Base-by-base conservation (phyloP, 495 filamentous ascomycete genomes). In the Aspergillus homomorphus region DNA sequence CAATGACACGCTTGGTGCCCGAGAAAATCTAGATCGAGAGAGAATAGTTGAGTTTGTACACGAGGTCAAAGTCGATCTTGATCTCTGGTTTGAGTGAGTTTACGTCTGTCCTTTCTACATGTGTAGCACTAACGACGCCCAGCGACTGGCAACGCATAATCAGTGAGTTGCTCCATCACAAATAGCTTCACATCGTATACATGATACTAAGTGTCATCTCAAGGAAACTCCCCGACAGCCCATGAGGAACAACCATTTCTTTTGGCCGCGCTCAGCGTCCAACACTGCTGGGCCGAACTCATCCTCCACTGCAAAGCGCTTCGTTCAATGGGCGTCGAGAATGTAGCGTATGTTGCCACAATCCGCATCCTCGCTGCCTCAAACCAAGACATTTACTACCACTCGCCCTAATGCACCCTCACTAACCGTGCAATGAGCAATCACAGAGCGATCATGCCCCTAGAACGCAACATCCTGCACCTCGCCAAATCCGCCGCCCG, bases 231-330 rank as follows among this genome's bases (percentile, higher is more conserved):
- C n/a, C 51, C 48, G 5, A 18, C 62, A 1, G 62, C 66, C 41
- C 53, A 66, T 42, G 64, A 72, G 38, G 75, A 79, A 56, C 68
- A 63, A 41, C 70, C 70, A 7, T 76, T 63, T 44, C 62, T 78
- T 0, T 42, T 73, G 2, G 64, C 71, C n/a, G 74, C 76, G 9
- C 58, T 80, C 3, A 64, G 67, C 4, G 69, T 79, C 6, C 75
- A 80, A 57, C 70, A 74, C 61, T 76, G 77, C 61, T 80, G 76
- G 77, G 65, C 71, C 5, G 77, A 80, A 52, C 76, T 78, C 69
- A 78, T 77, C 65, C 69, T 79, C 41, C 66, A 79, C 45, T 80
- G 77, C 62, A 78, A 78, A 66, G 77, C 73, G 14, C 59, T 80
- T 15, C 73, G 76, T 51, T 70, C 73, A 12, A 74, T 77, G 66